A percentile compares a stretch with the other conserved stretches of the same genome.
Conservation (phyloP, 1,284 basidiomycete species). For the Cronartium quercuum region DNA sequence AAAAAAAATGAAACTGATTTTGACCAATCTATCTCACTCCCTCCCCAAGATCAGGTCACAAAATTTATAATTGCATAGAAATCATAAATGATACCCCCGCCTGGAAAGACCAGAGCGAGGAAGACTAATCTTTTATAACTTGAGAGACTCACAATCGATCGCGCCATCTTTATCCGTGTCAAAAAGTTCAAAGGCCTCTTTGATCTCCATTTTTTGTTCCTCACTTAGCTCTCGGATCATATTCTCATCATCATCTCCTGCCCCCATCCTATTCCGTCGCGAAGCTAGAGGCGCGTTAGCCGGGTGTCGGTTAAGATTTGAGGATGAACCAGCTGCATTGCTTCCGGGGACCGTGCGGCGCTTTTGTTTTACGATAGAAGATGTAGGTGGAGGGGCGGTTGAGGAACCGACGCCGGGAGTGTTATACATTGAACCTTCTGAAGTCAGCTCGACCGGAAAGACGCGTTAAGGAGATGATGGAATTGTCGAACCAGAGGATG, state of each 20-base stretch:
- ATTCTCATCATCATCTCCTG: conserved; percentile 25
- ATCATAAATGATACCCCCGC: neutral
- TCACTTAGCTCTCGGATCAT: conserved; percentile 62
- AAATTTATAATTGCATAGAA: neutral
- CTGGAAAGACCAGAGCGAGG: neutral
- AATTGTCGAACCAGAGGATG: too few species aligned
- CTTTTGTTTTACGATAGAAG: conserved; percentile 18
- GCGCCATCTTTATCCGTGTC: conserved; percentile 97
- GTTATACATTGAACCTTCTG: conserved; percentile 16
- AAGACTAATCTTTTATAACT: neutral
- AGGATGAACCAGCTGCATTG: conserved; percentile 9
- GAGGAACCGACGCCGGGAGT: conserved; percentile 33
- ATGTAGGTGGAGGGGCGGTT: neutral
- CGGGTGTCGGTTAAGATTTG: conserved; percentile 22
- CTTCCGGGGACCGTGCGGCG: conserved; percentile 6
- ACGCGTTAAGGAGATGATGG: too few species aligned
- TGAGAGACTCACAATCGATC: conserved; percentile 44
- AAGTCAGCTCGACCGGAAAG: too few species aligned
- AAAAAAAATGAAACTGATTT: neutral
- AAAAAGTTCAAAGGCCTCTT: conserved; percentile 97
- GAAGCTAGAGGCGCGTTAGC: neutral
- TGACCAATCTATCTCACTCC: neutral
- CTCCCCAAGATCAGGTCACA: neutral
- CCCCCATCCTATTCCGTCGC: neutral
- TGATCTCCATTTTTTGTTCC: conserved; percentile 94